Evolutionary conservation across 495 filamentous ascomycete species (phyloP).

Genomic region (Xylaria sp.): DNA sequence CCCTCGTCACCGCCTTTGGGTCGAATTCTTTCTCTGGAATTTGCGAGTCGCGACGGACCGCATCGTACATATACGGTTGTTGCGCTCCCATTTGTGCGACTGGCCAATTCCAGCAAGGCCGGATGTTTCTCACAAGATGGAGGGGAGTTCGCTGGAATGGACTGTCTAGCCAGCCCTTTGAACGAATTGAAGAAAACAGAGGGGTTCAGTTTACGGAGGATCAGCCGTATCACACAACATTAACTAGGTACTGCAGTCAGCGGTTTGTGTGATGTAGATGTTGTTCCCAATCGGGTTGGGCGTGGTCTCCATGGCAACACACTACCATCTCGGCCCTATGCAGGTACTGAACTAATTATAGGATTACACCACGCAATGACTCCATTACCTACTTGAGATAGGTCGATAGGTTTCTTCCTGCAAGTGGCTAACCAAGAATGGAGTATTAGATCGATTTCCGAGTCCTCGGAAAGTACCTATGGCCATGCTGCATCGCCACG

Average conservation of each 20-base stretch:
- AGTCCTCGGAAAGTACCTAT: background rate
- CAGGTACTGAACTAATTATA: constrained; percentile 24
- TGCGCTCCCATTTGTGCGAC: constrained; percentile 50
- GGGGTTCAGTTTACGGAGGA: background rate
- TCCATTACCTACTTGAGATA: background rate
- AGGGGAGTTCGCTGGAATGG: constrained; percentile 32
- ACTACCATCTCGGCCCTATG: background rate
- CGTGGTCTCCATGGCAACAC: constrained; percentile 26
- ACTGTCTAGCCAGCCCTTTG: constrained; percentile 23
- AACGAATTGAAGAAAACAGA: background rate
- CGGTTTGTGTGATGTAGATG: constrained; percentile 3
- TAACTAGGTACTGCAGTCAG: background rate
- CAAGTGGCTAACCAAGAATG: constrained; percentile 1
- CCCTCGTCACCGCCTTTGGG: constrained; percentile 80
- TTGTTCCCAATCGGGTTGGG: constrained; percentile 15
- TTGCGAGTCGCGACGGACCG: constrained; percentile 51
- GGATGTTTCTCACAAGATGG: constrained; percentile 34
- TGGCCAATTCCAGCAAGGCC: constrained; percentile 32
- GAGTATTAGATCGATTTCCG: background rate
- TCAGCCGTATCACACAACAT: background rate
- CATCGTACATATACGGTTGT: constrained; percentile 81
- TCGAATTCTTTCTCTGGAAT: constrained; percentile 70
- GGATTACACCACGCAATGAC: background rate
- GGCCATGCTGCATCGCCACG: background rate
- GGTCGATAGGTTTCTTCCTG: background rate